A percentile compares a stretch with the other conserved stretches of the same genome.
Evolutionary conservation across 352 stramenopile genomes (phyloP).

Genomic region (Globisporangium barbulae): DNA sequence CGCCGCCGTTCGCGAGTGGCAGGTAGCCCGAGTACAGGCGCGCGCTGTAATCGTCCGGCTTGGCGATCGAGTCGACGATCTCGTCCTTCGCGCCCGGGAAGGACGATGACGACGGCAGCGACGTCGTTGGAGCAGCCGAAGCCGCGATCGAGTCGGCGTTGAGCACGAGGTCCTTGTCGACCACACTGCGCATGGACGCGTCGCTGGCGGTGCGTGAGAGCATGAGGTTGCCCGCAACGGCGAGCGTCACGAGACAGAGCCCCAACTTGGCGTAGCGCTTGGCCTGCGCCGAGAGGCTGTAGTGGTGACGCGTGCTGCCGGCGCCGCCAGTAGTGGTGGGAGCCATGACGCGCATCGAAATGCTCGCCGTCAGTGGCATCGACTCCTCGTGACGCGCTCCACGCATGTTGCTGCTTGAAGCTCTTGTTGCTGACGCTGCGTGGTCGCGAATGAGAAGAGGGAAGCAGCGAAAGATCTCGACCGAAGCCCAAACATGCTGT

Average conservation of each 20-base stretch:
- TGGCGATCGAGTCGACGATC: constrained; percentile 40
- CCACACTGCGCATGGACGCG: constrained; percentile 8
- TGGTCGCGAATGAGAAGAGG: neutral
- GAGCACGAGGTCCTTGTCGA: constrained; percentile 8
- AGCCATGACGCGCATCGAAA: constrained; percentile 8
- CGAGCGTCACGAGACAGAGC: constrained; percentile 20
- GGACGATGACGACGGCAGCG: neutral
- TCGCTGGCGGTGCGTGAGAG: constrained; percentile 15
- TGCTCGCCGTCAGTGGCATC: constrained; percentile 30
- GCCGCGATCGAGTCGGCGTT: neutral
- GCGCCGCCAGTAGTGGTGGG: neutral
- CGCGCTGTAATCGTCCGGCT: constrained; percentile 21
- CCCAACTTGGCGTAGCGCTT: constrained; percentile 14
- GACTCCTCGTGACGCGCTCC: constrained; percentile 30
- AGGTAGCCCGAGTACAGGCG: constrained; percentile 23
- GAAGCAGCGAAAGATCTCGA: neutral
- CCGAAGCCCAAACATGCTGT: neutral
- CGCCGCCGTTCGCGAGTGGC: constrained; percentile 14
- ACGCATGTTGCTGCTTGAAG: neutral
- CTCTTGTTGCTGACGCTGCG: neutral
- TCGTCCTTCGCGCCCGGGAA: constrained; percentile 44
- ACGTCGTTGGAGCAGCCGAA: neutral
- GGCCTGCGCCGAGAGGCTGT: constrained; percentile 18
- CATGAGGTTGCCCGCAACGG: constrained; percentile 14
- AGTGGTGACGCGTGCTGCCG: neutral